A percentile compares a stretch with the other conserved stretches of the same genome.
phyloP scores from a whole-genome alignment of 495 filamentous ascomycete genomes.

The Penicillium canariense region DNA sequence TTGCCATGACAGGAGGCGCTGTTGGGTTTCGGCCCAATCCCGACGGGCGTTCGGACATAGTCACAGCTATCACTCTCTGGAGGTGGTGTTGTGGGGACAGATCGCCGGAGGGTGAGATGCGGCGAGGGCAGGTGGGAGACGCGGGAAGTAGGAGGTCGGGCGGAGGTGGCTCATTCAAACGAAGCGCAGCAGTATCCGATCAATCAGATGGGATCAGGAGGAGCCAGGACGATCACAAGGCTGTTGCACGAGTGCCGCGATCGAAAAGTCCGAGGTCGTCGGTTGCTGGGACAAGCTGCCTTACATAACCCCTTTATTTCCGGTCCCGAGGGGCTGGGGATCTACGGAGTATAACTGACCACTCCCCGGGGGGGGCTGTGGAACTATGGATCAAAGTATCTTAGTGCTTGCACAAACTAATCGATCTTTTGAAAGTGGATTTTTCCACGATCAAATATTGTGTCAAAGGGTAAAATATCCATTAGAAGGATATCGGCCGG shows the following conservation, averaged over 20 bases:
- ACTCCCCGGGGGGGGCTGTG: no score
- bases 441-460: no score
- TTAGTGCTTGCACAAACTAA: no score
- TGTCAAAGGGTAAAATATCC: no score
- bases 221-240: constrained; percentile 20
- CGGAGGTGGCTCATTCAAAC: constrained; percentile 15
- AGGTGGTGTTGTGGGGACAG: constrained; percentile 25
- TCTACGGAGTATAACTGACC: no score
- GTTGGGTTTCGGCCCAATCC: constrained; percentile 39
- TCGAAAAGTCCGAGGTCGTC: constrained; percentile 22
- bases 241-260: constrained; percentile 17
- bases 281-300: constrained; percentile 17
- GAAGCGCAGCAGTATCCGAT: not conserved
- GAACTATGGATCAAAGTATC: no score
- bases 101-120: constrained; percentile 18
- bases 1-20: constrained; percentile 64
- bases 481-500: not conserved
- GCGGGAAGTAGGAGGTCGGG: constrained; percentile 20
- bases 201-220: not conserved
- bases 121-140: constrained; percentile 21
- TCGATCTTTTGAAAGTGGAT: no score
- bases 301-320: constrained; percentile 24
- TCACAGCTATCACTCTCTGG: constrained; percentile 12
- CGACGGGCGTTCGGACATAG: constrained; percentile 32
- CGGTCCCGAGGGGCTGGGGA: not conserved